Percentiles rank a stretch among this genome's conserved stretches.
phyloP scores from a whole-genome alignment of 2,329 filamentous ascomycete species.

The Trichoderma asperellum region DNA sequence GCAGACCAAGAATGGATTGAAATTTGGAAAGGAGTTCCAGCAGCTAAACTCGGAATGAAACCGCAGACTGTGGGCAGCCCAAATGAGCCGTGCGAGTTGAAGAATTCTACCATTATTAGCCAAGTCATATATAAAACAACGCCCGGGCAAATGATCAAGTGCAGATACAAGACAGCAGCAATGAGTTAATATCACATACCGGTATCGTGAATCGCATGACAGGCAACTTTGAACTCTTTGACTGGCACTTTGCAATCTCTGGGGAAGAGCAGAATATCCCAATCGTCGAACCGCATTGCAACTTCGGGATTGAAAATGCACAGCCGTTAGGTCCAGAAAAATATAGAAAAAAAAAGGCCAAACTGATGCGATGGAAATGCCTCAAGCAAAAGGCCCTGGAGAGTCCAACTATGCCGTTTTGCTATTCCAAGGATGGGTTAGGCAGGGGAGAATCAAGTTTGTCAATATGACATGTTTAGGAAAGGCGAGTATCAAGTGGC shows the following conservation, averaged over 20 bases:
- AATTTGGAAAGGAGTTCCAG: constrained; percentile 66
- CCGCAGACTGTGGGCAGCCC: constrained; percentile 69
- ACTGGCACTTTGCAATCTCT: constrained; percentile 67
- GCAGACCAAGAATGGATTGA: constrained; percentile 76
- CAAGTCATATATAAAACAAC: neutral
- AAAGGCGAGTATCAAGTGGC: constrained; percentile 8
- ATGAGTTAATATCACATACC: constrained; percentile 39
- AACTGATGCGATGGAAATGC: neutral
- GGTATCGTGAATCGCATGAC: constrained; percentile 65
- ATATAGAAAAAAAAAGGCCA: constrained; percentile 6
- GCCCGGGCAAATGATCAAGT: no score
- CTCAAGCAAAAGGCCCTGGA: neutral
- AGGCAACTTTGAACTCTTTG: constrained; percentile 81
- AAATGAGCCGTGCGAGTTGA: constrained; percentile 52
- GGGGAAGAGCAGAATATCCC: constrained; percentile 84
- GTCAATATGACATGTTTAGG: neutral
- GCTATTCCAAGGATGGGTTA: constrained; percentile 20
- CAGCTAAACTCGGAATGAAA: constrained; percentile 68
- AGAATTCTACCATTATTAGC: constrained; percentile 50
- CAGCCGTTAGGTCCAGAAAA: neutral
- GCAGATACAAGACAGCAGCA: no score
- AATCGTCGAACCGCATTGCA: constrained; percentile 81
- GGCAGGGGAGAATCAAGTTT: neutral
- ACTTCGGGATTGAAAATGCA: neutral
- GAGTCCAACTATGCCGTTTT: constrained; percentile 12